These are phyloP conservation scores for Abrus pulchellus DNA, from an alignment of 306 rosid genomes.

Conservation along the genomic window DNA sequence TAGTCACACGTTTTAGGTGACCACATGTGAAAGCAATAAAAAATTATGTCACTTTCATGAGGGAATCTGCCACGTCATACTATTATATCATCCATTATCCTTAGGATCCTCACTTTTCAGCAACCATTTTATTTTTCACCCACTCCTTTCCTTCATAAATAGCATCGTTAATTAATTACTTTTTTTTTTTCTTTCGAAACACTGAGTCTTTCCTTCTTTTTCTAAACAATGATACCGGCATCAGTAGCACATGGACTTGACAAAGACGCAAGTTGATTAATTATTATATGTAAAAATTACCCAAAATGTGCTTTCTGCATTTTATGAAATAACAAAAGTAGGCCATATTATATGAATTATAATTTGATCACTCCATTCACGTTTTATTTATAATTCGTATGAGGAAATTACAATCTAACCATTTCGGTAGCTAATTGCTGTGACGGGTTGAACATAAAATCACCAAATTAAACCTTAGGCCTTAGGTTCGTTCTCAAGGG, in stretches of 20 bases:
- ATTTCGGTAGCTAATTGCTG: no score
- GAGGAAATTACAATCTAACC: background rate
- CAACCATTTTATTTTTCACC: background rate
- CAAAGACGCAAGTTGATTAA: background rate
- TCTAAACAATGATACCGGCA: background rate
- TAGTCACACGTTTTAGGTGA: conserved; percentile 39
- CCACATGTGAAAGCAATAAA: conserved; percentile 32
- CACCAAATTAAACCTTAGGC: no score
- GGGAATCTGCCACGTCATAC: conserved; percentile 34
- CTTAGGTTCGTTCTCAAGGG: no score
- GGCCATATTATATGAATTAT: background rate
- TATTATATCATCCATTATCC: conserved; percentile 14
- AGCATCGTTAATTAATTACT: background rate
- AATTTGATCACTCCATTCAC: background rate
- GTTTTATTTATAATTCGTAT: background rate
- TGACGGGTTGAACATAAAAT: no score
- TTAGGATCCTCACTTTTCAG: background rate
- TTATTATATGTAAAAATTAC: background rate
- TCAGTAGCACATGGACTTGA: background rate
- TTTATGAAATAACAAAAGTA: conserved; percentile 6
- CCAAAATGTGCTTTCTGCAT: background rate
- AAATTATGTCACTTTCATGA: conserved; percentile 10
- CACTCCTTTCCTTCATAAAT: background rate
- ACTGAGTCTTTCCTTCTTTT: background rate
- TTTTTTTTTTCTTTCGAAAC: background rate